Evolutionary conservation across 176 grass and related monocot species (phyloP).

Genomic region (Eragrostis nindensis): DNA sequence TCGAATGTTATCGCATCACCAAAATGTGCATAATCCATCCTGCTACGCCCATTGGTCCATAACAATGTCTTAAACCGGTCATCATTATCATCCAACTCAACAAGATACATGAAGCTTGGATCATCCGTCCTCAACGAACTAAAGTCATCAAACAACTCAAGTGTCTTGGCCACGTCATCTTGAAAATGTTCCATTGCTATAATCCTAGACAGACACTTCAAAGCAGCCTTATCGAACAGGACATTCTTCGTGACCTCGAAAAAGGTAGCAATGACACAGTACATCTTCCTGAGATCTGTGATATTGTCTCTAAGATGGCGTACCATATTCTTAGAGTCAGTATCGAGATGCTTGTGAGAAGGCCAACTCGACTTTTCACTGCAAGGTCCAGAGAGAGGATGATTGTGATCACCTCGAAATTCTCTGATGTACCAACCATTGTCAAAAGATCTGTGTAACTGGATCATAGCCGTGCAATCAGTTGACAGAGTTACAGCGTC

Average conservation of each 20-base stretch:
- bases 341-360: constrained; percentile 25
- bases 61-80: neutral
- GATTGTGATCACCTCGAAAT: constrained; percentile 2
- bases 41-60: constrained; percentile 22
- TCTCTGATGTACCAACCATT: constrained; percentile 7
- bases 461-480: constrained; percentile 22
- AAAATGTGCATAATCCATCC: constrained; percentile 28
- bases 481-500: neutral
- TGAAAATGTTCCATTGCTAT: neutral
- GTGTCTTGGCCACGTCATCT: neutral
- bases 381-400: constrained; percentile 9
- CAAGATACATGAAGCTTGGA: constrained; percentile 28
- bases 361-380: constrained; percentile 25
- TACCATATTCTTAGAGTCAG: constrained; percentile 1
- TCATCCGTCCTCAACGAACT: constrained; percentile 8
- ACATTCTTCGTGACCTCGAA: neutral
- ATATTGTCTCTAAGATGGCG: constrained; percentile 2
- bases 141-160: constrained; percentile 36
- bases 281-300: neutral
- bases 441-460: constrained; percentile 1
- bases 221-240: neutral
- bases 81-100: constrained; percentile 13
- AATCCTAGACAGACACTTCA: neutral
- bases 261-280: neutral
- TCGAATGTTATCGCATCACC: constrained; percentile 31